A percentile compares a stretch with the other conserved stretches of the same genome.
Evolutionary conservation across 345 rosid genomes (phyloP).

Genomic region (Camelina sativa): DNA sequence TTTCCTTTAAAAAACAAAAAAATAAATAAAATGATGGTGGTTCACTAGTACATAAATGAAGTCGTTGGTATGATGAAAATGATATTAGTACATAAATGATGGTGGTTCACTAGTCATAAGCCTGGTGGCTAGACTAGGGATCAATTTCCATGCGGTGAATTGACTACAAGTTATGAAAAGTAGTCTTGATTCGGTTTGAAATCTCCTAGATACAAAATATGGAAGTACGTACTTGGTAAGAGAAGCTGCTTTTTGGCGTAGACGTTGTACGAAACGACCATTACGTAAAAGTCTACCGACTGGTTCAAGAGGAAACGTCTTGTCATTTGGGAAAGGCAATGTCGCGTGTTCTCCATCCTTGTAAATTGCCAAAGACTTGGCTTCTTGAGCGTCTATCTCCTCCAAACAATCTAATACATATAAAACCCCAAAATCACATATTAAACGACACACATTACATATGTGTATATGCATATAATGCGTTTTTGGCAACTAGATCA

Average conservation of each 20-base stretch:
- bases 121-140: no score
- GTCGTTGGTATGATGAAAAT: no score
- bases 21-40: no score
- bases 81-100: no score
- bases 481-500: slow-evolving; percentile 11
- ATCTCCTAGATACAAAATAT: not conserved
- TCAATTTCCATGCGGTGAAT: no score
- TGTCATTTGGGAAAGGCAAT: slow-evolving; percentile 25
- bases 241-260: slow-evolving; percentile 45
- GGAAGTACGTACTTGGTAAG: slow-evolving; percentile 35
- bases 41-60: no score
- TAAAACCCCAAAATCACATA: not conserved
- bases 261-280: slow-evolving; percentile 40
- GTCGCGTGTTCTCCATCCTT: slow-evolving; percentile 37
- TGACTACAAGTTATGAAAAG: no score
- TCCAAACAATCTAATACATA: slow-evolving; percentile 44
- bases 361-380: slow-evolving; percentile 13
- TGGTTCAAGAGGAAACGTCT: slow-evolving; percentile 31
- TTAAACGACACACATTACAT: not conserved
- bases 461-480: slow-evolving; percentile 1
- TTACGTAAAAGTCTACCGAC: slow-evolving; percentile 40
- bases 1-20: no score
- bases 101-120: no score
- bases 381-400: slow-evolving; percentile 43
- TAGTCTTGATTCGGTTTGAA: no score